These are phyloP conservation scores for Eucalyptus tenuipes DNA, from an alignment of 345 rosid genomes.

Conservation along the genomic window DNA sequence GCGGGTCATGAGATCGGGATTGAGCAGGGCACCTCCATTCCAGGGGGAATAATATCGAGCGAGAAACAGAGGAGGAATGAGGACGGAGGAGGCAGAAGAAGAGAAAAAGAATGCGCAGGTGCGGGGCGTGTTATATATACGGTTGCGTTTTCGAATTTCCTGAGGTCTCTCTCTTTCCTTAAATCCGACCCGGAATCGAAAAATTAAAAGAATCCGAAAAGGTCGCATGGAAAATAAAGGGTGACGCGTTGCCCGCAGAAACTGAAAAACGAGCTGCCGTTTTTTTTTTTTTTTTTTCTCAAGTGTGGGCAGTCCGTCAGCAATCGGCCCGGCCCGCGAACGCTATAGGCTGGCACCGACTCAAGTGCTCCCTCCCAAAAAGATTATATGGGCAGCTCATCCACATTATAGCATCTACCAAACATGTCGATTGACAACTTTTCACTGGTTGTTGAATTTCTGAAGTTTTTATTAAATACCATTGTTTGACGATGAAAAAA, in stretches of 20 bases:
- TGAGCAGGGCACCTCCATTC: not conserved
- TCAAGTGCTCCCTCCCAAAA: not conserved
- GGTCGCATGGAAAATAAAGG: not conserved
- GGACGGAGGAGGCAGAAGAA: not conserved
- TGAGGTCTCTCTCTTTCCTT: not conserved
- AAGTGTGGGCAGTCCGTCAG: not conserved
- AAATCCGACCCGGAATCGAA: not conserved
- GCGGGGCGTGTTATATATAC: not conserved
- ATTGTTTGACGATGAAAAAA: not conserved
- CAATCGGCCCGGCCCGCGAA: not conserved
- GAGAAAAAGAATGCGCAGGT: rapidly evolving
- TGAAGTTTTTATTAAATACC: not conserved
- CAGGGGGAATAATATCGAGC: not conserved
- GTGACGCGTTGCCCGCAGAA: not conserved
- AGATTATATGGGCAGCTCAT: not conserved
- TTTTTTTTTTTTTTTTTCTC: not conserved
- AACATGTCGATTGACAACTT: not conserved
- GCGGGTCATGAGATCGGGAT: not conserved
- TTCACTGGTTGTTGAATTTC: not conserved
- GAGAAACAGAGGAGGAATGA: not conserved
- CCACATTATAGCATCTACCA: not conserved
- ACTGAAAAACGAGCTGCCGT: not conserved
- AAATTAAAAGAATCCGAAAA: not conserved
- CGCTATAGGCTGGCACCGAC: no score
- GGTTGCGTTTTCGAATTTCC: not conserved